Evolutionary conservation across 2,329 filamentous ascomycete genomes (phyloP).

Genomic region (Cercospora sp.): DNA sequence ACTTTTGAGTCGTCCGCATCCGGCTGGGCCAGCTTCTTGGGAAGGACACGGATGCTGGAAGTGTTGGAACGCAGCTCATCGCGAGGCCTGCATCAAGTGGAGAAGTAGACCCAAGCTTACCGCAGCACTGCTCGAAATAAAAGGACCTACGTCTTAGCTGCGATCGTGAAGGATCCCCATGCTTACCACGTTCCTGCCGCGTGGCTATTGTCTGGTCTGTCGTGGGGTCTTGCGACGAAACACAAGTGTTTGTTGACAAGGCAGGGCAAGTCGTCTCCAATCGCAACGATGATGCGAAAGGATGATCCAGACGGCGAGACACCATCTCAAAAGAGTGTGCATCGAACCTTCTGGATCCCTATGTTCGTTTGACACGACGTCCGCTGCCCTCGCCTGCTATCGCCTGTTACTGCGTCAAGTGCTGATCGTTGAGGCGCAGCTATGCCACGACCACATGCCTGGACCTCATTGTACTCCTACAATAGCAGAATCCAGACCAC

Average conservation of each 20-base stretch:
- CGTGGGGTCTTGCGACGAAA: too few species aligned
- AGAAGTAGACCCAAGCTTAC: not conserved
- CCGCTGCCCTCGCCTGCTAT: not conserved
- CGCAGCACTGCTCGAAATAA: not conserved
- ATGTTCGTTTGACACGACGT: not conserved
- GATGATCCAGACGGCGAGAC: not conserved
- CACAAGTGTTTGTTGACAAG: not conserved
- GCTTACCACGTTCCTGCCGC: not conserved
- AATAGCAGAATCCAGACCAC: not conserved
- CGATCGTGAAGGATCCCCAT: not conserved
- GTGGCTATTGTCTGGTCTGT: too few species aligned
- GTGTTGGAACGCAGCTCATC: not conserved
- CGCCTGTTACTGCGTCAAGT: not conserved
- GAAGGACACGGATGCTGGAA: not conserved
- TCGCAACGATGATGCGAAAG: not conserved
- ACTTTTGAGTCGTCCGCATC: not conserved
- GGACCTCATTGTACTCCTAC: not conserved
- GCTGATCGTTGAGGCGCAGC: too few species aligned
- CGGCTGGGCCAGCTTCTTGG: not conserved
- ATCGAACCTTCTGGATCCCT: not conserved
- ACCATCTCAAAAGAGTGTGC: not conserved
- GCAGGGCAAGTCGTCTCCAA: not conserved
- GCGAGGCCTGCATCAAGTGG: not conserved
- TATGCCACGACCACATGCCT: not conserved
- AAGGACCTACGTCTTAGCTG: not conserved